Conservation (phyloP, 108 stramenopile genomes). For the Nitzschia sp. region DNA sequence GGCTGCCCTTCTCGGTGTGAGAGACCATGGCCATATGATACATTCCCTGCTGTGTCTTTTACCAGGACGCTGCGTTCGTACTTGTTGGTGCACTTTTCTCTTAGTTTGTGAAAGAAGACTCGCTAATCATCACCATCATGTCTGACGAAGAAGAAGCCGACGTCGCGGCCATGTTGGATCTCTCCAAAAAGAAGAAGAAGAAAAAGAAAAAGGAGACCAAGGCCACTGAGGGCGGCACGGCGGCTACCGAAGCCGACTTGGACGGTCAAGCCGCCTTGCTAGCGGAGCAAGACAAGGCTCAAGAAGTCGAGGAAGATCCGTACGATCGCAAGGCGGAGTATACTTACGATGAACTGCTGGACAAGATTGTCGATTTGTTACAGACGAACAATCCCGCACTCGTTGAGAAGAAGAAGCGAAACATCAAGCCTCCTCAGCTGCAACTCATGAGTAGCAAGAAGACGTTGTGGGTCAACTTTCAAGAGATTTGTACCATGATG, state of each 20-base stretch:
- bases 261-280: slow-evolving; percentile 66
- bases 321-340: slow-evolving; percentile 86
- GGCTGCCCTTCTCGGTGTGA: no score
- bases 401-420: slow-evolving; percentile 96
- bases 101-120: no score
- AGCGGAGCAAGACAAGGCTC: slow-evolving; percentile 62
- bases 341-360: slow-evolving; percentile 87
- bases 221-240: slow-evolving; percentile 16
- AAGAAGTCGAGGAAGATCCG: slow-evolving; percentile 65
- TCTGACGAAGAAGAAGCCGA: slow-evolving; percentile 78
- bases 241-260: slow-evolving; percentile 25
- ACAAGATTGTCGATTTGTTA: slow-evolving; percentile 86
- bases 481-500: slow-evolving; percentile 99
- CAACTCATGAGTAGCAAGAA: slow-evolving; percentile 93
- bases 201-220: slow-evolving; percentile 72
- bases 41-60: no score
- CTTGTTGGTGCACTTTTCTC: no score
- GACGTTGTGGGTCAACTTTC: slow-evolving; percentile 99
- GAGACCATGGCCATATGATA: no score
- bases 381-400: slow-evolving; percentile 97
- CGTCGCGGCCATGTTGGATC: slow-evolving; percentile 87
- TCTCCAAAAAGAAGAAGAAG: slow-evolving; percentile 90
- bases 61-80: no score
- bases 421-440: slow-evolving; percentile 97
- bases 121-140: no score